A percentile compares a stretch with the other conserved stretches of the same genome.
Evolutionary conservation across 345 rosid species (phyloP).

Genomic region (Clausena lansium): DNA sequence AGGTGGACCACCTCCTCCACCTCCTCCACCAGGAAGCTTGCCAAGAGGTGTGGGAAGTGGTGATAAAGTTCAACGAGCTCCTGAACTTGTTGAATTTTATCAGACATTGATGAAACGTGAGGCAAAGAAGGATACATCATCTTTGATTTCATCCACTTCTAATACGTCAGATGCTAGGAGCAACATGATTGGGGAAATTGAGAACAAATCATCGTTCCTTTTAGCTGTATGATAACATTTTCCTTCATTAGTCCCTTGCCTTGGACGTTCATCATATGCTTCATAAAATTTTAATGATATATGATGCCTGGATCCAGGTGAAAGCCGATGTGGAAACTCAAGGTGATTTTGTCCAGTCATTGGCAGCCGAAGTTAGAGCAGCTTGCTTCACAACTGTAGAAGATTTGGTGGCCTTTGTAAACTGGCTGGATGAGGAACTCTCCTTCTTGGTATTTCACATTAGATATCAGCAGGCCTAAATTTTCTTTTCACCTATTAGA

Average conservation of each 20-base stretch:
- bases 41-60: conserved; percentile 72
- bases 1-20: conserved; percentile 69
- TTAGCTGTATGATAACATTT: conserved; percentile 60
- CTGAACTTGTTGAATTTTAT: conserved; percentile 93
- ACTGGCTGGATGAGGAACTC: conserved; percentile 99
- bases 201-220: conserved; percentile 91
- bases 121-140: conserved; percentile 76
- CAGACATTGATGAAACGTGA: conserved; percentile 96
- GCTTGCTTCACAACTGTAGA: conserved; percentile 68
- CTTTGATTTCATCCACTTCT: conserved; percentile 64
- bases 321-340: conserved; percentile 99
- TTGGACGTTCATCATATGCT: conserved; percentile 1
- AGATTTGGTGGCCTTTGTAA: conserved; percentile 84
- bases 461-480: not conserved
- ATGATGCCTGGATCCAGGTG: conserved; percentile 47
- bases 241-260: conserved; percentile 10
- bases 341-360: conserved; percentile 94
- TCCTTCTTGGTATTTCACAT: conserved; percentile 76
- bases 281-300: conserved; percentile 17
- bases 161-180: conserved; percentile 74
- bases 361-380: conserved; percentile 88
- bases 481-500: not conserved
- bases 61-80: conserved; percentile 88
- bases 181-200: conserved; percentile 96
- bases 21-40: conserved; percentile 88